Evolutionary conservation across 1,139 yeast genomes (phyloP).

Genomic region (Saccharomycopsis phalli): DNA sequence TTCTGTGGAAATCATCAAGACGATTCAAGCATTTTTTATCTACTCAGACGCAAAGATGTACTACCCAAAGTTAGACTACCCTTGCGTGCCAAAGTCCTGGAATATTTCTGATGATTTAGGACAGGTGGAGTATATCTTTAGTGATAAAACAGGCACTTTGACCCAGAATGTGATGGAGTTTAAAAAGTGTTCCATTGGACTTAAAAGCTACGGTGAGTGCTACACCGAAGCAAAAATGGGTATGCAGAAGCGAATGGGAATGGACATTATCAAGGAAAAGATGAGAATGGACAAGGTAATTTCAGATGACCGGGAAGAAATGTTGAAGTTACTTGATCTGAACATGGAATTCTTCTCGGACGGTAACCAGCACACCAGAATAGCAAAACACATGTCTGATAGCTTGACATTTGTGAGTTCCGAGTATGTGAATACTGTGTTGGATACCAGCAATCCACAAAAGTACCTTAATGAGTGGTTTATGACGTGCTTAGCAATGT

Average conservation of each 20-base stretch:
- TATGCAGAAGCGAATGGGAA: constrained; percentile 45
- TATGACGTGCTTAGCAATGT: constrained; percentile 44
- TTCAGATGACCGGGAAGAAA: constrained; percentile 31
- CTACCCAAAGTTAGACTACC: constrained; percentile 76
- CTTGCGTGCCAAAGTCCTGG: constrained; percentile 96
- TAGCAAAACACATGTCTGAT: constrained; percentile 28
- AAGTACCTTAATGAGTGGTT: constrained; percentile 39
- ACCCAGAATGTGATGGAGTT: constrained; percentile 97
- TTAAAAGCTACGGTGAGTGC: constrained; percentile 45
- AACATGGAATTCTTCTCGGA: constrained; percentile 23
- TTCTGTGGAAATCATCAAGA: constrained; percentile 89
- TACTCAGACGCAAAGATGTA: constrained; percentile 84
- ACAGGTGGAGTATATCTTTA: constrained; percentile 89
- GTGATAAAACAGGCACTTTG: constrained; percentile 94
- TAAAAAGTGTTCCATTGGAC: constrained; percentile 70
- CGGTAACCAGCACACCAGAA: constrained; percentile 4
- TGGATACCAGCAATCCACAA: constrained; percentile 27
- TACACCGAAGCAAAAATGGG: constrained; percentile 58
- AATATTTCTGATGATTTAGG: constrained; percentile 95
- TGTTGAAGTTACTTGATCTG: constrained; percentile 28
- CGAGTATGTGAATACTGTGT: constrained; percentile 35
- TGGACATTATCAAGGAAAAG: constrained; percentile 43
- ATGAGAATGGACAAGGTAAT: constrained; percentile 34
- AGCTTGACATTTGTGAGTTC: constrained; percentile 42
- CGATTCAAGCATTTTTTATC: constrained; percentile 88